Percentiles rank a stretch among this genome's conserved stretches.
These are phyloP conservation scores for Trichoderma polysporum DNA, from an alignment of 2,329 filamentous ascomycete species.

Conservation along the genomic window DNA sequence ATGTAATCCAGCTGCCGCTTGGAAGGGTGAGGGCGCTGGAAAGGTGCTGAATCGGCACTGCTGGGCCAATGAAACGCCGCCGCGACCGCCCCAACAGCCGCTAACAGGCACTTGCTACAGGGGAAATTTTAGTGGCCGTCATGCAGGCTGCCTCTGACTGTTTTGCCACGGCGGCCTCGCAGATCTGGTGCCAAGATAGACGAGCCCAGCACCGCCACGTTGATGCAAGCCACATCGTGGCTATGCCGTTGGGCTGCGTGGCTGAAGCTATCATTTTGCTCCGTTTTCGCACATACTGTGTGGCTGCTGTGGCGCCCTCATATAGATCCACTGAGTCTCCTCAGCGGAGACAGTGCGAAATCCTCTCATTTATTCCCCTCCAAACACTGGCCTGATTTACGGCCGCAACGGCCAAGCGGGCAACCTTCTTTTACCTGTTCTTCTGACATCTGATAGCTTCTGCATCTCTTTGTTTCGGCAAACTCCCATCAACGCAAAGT, in stretches of 20 bases:
- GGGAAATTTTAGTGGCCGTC: constrained; percentile 10
- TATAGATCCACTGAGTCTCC: fast-evolving
- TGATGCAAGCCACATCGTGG: neutral
- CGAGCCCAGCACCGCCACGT: constrained; percentile 2
- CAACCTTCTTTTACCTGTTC: neutral
- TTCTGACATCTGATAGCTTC: constrained; percentile 11
- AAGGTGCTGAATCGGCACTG: neutral
- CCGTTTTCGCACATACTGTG: neutral
- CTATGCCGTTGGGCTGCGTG: constrained; percentile 7
- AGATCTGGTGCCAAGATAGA: constrained; percentile 7
- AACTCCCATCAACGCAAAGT: neutral
- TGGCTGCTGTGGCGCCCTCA: neutral
- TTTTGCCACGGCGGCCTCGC: constrained; percentile 9
- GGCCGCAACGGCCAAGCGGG: constrained; percentile 16
- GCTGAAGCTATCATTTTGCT: constrained; percentile 11
- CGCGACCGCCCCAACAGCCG: neutral
- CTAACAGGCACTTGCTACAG: neutral
- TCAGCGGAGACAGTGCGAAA: constrained; percentile 16
- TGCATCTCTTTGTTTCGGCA: constrained; percentile 10
- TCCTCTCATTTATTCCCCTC: neutral
- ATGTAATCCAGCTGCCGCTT: constrained; percentile 16
- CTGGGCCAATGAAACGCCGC: constrained; percentile 4
- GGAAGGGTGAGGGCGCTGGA: neutral
- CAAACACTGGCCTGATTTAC: constrained; percentile 14
- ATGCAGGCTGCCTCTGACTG: constrained; percentile 8